phyloP scores from a whole-genome alignment of 1,139 yeast species.

The Chernovozyma sophiae-reginae region DNA sequence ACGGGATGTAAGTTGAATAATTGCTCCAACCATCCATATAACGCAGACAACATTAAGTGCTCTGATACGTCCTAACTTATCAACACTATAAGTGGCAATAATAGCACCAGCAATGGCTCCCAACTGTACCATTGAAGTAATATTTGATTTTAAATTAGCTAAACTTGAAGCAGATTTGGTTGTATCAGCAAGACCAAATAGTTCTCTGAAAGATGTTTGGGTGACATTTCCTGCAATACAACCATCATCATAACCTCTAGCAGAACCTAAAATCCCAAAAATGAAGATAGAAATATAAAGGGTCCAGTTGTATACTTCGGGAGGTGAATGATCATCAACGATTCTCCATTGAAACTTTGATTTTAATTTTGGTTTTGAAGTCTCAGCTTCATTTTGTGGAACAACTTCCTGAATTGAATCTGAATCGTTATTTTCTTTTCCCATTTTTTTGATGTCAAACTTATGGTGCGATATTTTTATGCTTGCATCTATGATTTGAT shows the following conservation, averaged over 20 bases:
- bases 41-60: slow-evolving; percentile 44
- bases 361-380: slow-evolving; percentile 7
- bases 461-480: too few relatives aligned
- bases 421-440: too few relatives aligned
- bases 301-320: slow-evolving; percentile 45
- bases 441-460: too few relatives aligned
- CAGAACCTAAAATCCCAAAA: slow-evolving; percentile 57
- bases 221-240: slow-evolving; percentile 43
- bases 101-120: slow-evolving; percentile 59
- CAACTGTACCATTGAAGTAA: slow-evolving; percentile 59
- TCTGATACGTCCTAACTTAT: slow-evolving; percentile 52
- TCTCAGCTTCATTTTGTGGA: neutral
- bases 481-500: too few relatives aligned
- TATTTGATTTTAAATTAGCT: slow-evolving; percentile 50
- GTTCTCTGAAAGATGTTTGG: slow-evolving; percentile 37
- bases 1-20: slow-evolving; percentile 45
- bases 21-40: slow-evolving; percentile 44
- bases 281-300: slow-evolving; percentile 46
- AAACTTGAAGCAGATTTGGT: slow-evolving; percentile 29
- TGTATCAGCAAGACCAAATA: slow-evolving; percentile 45
- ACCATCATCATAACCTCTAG: slow-evolving; percentile 64
- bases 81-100: slow-evolving; percentile 47
- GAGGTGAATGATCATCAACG: slow-evolving; percentile 40
- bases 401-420: too few relatives aligned
- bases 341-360: slow-evolving; percentile 24